Conservation (phyloP, 1,284 basidiomycete genomes). For the Anthracocystis walkeri region DNA sequence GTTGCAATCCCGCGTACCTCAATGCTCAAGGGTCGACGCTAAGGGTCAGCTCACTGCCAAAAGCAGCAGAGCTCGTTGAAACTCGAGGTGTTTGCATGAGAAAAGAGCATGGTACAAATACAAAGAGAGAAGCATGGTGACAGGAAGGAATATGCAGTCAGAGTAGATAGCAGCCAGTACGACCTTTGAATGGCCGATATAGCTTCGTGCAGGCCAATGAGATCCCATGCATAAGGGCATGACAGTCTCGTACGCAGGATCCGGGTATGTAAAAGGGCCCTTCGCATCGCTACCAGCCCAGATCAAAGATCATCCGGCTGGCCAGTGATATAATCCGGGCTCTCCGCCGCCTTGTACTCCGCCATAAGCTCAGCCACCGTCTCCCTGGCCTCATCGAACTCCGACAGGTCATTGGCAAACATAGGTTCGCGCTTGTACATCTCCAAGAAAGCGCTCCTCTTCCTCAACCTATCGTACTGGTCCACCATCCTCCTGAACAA, state of each 20-base stretch:
- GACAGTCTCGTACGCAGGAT: neutral
- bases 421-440: constrained; percentile 93
- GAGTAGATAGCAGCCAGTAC: neutral
- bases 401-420: constrained; percentile 64
- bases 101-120: constrained; percentile 27
- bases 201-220: neutral
- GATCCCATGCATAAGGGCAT: neutral
- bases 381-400: constrained; percentile 67
- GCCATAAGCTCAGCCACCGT: constrained; percentile 66
- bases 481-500: constrained; percentile 92
- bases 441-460: constrained; percentile 93
- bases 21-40: neutral
- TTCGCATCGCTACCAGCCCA: neutral
- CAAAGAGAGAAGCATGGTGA: constrained; percentile 13
- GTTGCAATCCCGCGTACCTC: neutral
- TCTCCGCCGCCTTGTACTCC: constrained; percentile 67
- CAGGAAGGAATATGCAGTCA: neutral
- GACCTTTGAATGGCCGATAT: neutral
- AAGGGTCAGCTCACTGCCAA: too few relatives aligned
- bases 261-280: constrained; percentile 16
- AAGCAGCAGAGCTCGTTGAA: too few relatives aligned
- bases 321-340: constrained; percentile 57
- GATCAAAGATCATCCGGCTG: constrained; percentile 46
- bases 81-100: too few relatives aligned
- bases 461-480: constrained; percentile 89